Base-by-base conservation (phyloP, 495 filamentous ascomycete genomes). In the Halenospora varia region DNA sequence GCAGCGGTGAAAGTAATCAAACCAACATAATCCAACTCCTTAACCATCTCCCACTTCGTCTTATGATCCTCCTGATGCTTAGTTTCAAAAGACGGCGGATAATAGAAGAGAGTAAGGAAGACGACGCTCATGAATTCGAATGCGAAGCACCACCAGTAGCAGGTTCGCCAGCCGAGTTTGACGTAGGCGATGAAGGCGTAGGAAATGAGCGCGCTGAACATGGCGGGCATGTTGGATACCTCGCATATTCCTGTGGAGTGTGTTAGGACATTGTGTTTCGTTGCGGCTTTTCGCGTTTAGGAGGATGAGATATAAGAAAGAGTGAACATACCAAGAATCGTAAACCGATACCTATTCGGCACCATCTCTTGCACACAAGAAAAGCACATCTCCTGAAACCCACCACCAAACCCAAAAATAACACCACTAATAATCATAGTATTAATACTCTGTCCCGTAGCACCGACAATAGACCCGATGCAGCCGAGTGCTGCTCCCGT, bases 371-470 rank as follows among this genome's bases (percentile, higher is more conserved):
- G 64, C 44, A 62, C 59, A 23, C 25, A 39, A 2, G 25, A 9
- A 39, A 60, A 54, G 62, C 70, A 75, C 1, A 69, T 68, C 10
- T 75, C 49, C 46, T 77, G 74, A 10, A 68, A 69, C 18, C 71
- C 57, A 22, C 65, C 66, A 10, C 67, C 69, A 10, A 72, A 51
- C 10, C 71, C 72, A 25, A 57, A 61, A 26, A 52, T 52, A n/a
- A 52, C 49, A 52, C 49, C 49, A 19, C 10, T 66, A 2, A 63
- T 71, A 54, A 76, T 75, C n/a, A 74, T 51, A 11, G 61, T 67
- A 22, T 62, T 61, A 26, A 76, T 60, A 42, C 60, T 66, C 52
- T 71, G 66, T 1, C 72, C 71, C 2, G 65, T 67, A 6, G 68
- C 66, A 54, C 69, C 62, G 45, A 75, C 60, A 25, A 73, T 29